These are phyloP conservation scores for Apodospora peruviana DNA, from an alignment of 495 filamentous ascomycete species.

Conservation along the genomic window DNA sequence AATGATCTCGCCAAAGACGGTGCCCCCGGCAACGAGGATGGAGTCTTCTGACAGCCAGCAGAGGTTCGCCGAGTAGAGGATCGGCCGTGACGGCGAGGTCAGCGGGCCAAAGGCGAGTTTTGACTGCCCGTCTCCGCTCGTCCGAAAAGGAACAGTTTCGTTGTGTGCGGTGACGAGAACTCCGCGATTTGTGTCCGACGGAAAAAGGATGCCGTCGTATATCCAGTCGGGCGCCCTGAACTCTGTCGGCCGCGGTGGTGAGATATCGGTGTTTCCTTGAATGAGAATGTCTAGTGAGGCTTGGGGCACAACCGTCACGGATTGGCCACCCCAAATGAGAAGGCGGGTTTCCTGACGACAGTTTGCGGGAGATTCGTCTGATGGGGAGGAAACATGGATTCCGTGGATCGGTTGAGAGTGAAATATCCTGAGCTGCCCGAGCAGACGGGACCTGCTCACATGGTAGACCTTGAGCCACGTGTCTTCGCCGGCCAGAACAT, in stretches of 20 bases:
- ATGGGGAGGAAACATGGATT: constrained; percentile 40
- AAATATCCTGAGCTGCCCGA: constrained; percentile 50
- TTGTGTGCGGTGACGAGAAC: constrained; percentile 82
- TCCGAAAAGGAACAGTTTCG: constrained; percentile 44
- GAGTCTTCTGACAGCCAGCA: constrained; percentile 48
- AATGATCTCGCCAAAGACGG: constrained; percentile 88
- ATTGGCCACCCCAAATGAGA: constrained; percentile 55
- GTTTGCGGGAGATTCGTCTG: neutral
- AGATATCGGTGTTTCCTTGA: constrained; percentile 6
- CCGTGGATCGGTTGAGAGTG: constrained; percentile 63
- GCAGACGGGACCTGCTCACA: constrained; percentile 24
- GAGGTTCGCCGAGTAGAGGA: constrained; percentile 81
- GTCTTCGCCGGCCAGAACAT: constrained; percentile 70
- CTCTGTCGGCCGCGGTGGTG: constrained; percentile 1
- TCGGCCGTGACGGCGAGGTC: constrained; percentile 69
- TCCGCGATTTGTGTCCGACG: constrained; percentile 19
- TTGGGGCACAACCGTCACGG: constrained; percentile 22
- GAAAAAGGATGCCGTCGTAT: constrained; percentile 60
- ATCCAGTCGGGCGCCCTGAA: constrained; percentile 70
- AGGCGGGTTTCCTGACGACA: constrained; percentile 9
- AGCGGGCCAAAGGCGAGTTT: constrained; percentile 33
- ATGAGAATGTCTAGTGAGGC: constrained; percentile 17
- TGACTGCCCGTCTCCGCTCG: constrained; percentile 13
- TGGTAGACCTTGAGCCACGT: constrained; percentile 60
- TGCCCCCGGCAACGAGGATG: constrained; percentile 78